phyloP scores from a whole-genome alignment of 805 yeast genomes.

The Nakazawaea laoshanensis region DNA sequence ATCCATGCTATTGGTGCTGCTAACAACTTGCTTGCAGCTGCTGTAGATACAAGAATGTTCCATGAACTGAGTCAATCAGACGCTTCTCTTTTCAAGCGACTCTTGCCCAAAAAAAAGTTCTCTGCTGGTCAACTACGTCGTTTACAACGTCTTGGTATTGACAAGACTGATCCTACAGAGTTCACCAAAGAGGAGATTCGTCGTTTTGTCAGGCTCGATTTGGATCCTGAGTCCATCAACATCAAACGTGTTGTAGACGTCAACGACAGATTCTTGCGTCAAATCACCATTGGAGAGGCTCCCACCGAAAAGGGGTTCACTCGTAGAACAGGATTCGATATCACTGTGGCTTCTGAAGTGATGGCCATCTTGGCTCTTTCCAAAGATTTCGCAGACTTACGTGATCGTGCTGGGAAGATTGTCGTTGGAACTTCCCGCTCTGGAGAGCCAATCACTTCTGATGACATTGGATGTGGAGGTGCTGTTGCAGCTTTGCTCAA shows the following conservation, averaged over 20 bases:
- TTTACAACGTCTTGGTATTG: constrained; percentile 58
- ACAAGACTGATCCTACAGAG: constrained; percentile 63
- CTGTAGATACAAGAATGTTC: constrained; percentile 80
- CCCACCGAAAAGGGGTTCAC: constrained; percentile 72
- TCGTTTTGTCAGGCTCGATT: constrained; percentile 60
- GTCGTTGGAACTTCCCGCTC: constrained; percentile 62
- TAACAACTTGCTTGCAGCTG: constrained; percentile 74
- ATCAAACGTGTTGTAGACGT: constrained; percentile 83
- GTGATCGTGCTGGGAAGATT: constrained; percentile 67
- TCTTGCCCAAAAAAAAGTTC: constrained; percentile 70
- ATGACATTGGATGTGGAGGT: constrained; percentile 81
- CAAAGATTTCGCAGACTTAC: constrained; percentile 60
- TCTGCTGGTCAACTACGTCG: constrained; percentile 62
- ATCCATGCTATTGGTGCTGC: constrained; percentile 82
- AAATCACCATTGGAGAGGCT: constrained; percentile 72
- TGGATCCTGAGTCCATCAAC: constrained; percentile 73
- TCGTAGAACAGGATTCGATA: constrained; percentile 73
- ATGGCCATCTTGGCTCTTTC: constrained; percentile 81
- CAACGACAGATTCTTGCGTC: constrained; percentile 74
- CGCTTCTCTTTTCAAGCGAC: constrained; percentile 63
- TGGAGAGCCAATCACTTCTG: constrained; percentile 74
- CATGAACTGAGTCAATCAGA: constrained; percentile 72
- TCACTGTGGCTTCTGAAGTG: constrained; percentile 77
- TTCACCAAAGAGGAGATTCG: constrained; percentile 61
- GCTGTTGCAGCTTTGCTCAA: constrained; percentile 75